These are phyloP conservation scores for Pestalotiopsis sp. DNA, from an alignment of 2,329 filamentous ascomycete genomes.

Conservation along the genomic window DNA sequence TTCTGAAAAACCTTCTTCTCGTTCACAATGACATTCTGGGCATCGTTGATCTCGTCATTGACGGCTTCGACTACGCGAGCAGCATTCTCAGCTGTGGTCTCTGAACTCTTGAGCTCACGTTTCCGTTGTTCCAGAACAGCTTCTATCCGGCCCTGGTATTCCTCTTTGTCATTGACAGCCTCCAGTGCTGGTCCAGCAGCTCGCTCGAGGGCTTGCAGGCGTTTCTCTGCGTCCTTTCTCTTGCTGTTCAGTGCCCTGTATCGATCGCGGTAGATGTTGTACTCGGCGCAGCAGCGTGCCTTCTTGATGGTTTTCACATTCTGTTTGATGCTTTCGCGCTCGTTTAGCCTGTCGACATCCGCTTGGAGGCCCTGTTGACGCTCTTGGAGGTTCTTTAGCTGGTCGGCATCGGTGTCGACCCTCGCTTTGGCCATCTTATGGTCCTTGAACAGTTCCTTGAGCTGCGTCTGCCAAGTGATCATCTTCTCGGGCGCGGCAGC, in stretches of 20 bases:
- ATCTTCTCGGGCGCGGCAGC: conserved; percentile 85
- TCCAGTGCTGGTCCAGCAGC: conserved; percentile 67
- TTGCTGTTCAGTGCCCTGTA: conserved; percentile 56
- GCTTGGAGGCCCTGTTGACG: conserved; percentile 75
- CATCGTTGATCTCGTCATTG: conserved; percentile 45
- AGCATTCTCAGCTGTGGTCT: conserved; percentile 51
- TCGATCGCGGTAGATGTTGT: conserved; percentile 54
- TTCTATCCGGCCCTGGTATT: conserved; percentile 64
- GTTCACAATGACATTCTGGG: conserved; percentile 49
- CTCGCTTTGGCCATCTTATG: conserved; percentile 67
- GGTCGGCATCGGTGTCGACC: conserved; percentile 61
- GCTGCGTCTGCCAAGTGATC: conserved; percentile 73
- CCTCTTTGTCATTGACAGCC: conserved; percentile 70
- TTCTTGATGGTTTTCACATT: conserved; percentile 67
- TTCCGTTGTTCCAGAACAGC: conserved; percentile 58
- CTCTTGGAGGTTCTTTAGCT: conserved; percentile 67
- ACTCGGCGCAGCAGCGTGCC: conserved; percentile 67
- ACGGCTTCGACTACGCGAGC: conserved; percentile 34
- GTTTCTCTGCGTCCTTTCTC: conserved; percentile 55
- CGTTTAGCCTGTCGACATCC: conserved; percentile 81
- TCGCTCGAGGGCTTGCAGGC: conserved; percentile 62
- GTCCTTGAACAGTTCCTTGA: conserved; percentile 71
- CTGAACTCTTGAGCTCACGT: conserved; percentile 54
- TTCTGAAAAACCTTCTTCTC: conserved; percentile 51
- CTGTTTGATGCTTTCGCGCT: conserved; percentile 70